A percentile compares a stretch with the other conserved stretches of the same genome.
phyloP scores from a whole-genome alignment of 192 early-diverging fungal genomes.

The Endogone sp. region DNA sequence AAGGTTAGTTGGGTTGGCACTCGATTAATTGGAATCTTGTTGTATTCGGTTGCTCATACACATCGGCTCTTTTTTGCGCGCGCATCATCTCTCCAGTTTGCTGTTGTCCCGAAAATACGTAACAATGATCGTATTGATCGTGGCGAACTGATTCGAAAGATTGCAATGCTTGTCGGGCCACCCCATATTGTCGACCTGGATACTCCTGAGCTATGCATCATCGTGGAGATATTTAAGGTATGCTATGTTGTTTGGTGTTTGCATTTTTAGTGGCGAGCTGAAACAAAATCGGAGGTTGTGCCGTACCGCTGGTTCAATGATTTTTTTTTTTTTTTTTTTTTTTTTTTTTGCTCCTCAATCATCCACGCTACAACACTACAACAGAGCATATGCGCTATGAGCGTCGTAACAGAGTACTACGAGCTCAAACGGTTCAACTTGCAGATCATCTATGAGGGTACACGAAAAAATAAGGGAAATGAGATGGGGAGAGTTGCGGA shows the following conservation, averaged over 20 bases:
- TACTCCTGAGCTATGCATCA: slow-evolving; percentile 44
- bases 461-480: too few species aligned
- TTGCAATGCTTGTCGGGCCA: slow-evolving; percentile 47
- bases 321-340: neutral
- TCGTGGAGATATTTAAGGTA: slow-evolving; percentile 61
- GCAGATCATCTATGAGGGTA: slow-evolving; percentile 36
- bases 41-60: too few species aligned
- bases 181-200: slow-evolving; percentile 50
- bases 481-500: too few species aligned
- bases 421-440: slow-evolving; percentile 53
- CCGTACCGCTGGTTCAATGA: neutral
- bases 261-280: too few species aligned
- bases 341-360: too few species aligned
- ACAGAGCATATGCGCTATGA: slow-evolving; percentile 56
- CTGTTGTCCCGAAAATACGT: slow-evolving; percentile 51
- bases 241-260: too few species aligned
- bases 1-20: slow-evolving; percentile 19
- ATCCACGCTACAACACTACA: too few species aligned
- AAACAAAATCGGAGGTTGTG: neutral
- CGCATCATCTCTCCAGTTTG: slow-evolving; percentile 36
- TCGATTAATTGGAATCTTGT: too few species aligned
- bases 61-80: too few species aligned
- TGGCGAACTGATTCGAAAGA: slow-evolving; percentile 34
- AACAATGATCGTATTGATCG: slow-evolving; percentile 52
- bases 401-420: slow-evolving; percentile 55